Percentiles rank a stretch among this genome's conserved stretches.
phyloP scores from a whole-genome alignment of 148 eudicot species.

The Chenopodium album region DNA sequence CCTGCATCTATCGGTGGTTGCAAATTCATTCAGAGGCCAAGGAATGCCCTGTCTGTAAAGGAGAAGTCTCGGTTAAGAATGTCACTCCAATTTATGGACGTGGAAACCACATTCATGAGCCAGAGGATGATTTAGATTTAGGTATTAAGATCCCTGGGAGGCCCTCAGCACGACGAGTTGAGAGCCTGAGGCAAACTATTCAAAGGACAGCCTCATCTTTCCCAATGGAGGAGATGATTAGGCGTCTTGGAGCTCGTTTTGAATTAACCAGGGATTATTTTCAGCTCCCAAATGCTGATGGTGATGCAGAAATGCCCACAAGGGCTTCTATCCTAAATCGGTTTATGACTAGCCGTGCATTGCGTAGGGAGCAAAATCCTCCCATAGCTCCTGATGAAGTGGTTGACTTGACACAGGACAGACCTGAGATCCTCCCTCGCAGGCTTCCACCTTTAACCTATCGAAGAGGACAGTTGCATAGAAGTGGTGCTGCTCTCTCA shows the following conservation, averaged over 20 bases:
- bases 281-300: constrained; percentile 40
- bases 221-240: constrained; percentile 89
- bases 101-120: constrained; percentile 39
- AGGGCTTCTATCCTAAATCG: constrained; percentile 60
- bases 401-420: constrained; percentile 50
- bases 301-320: constrained; percentile 42
- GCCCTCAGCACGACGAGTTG: constrained; percentile 70
- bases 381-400: constrained; percentile 47
- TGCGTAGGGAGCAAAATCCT: constrained; percentile 56
- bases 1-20: constrained; percentile 92
- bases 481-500: constrained; percentile 33
- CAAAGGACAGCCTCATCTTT: constrained; percentile 62
- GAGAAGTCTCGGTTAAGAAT: constrained; percentile 74
- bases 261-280: constrained; percentile 56
- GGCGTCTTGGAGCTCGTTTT: constrained; percentile 75
- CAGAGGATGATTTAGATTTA: constrained; percentile 47
- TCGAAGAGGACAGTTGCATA: constrained; percentile 56
- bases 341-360: constrained; percentile 60
- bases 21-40: constrained; percentile 74
- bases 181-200: constrained; percentile 85
- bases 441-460: constrained; percentile 53
- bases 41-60: constrained; percentile 95
- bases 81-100: constrained; percentile 89
- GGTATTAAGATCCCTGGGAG: constrained; percentile 62
- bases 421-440: constrained; percentile 43